phyloP scores from a whole-genome alignment of 2,329 filamentous ascomycete species.

The Orbilia quercus region DNA sequence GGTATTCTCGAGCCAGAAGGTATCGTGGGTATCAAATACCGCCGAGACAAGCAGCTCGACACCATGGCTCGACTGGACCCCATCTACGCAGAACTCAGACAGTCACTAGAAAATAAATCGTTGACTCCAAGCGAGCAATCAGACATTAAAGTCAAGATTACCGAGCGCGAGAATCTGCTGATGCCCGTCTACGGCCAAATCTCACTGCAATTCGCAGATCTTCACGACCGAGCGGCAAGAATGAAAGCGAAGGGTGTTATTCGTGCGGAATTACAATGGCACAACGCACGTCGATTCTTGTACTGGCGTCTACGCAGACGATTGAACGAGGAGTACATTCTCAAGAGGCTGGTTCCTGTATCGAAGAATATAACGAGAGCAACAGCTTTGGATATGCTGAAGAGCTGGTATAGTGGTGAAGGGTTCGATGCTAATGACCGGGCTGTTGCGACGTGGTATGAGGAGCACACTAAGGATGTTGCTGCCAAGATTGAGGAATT shows the following conservation, averaged over 20 bases:
- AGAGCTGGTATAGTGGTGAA: slow-evolving; percentile 74
- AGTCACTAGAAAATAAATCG: slow-evolving; percentile 75
- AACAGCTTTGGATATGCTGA: slow-evolving; percentile 77
- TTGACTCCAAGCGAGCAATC: slow-evolving; percentile 79
- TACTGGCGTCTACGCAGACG: slow-evolving; percentile 99
- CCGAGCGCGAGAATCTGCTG: slow-evolving; percentile 83
- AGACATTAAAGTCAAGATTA: slow-evolving; percentile 84
- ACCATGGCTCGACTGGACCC: slow-evolving; percentile 95
- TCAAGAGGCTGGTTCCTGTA: slow-evolving; percentile 80
- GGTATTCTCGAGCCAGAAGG: slow-evolving; percentile 98
- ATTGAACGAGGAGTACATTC: slow-evolving; percentile 95
- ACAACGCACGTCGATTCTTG: slow-evolving; percentile 93
- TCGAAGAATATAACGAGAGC: slow-evolving; percentile 68
- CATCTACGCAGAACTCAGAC: slow-evolving; percentile 83
- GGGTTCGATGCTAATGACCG: slow-evolving; percentile 80
- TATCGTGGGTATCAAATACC: slow-evolving; percentile 98
- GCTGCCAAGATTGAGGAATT: slow-evolving; percentile 85
- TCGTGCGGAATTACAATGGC: slow-evolving; percentile 84
- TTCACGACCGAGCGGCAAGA: slow-evolving; percentile 94
- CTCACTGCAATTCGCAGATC: slow-evolving; percentile 93
- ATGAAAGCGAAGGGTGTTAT: slow-evolving; percentile 99
- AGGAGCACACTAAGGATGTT: slow-evolving; percentile 87
- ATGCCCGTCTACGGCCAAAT: slow-evolving; percentile 95
- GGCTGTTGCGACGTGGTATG: slow-evolving; percentile 92
- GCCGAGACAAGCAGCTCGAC: slow-evolving; percentile 94